Base-by-base conservation (phyloP, 495 filamentous ascomycete genomes). In the Xylaria telfairii region DNA sequence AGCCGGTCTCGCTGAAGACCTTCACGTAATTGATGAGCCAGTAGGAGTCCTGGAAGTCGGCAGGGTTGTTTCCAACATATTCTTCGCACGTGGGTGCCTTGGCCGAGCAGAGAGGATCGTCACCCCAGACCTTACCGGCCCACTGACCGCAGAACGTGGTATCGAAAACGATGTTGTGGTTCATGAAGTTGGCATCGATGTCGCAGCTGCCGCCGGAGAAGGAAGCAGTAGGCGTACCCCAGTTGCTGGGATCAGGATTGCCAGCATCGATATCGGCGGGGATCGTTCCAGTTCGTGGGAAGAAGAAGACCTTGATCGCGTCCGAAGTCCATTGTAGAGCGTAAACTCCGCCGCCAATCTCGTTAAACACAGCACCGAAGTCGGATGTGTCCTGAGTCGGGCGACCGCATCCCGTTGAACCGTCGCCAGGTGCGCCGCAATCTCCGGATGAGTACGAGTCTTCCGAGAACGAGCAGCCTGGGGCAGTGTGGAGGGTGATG, bases 111-210 rank as follows among this genome's bases (percentile, higher is more conserved):
- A 77, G 75, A 13, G 70, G 30, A 68, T 84, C 81, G 13, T 34
- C 17, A 15, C 41, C 63, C 83, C 86, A 90, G 32, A 88, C 87
- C 57, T 86, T 83, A 42, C 93, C 95, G 21, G 94, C 94, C 92
- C 93, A 97, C 71, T 93, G 90, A 46, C 95, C 95, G 79, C 95
- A 98, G 81, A 97, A 94, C 1, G 90, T 92, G 0, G 89, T 92
- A 80, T 98, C 88, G 76, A 97, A 90, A 67, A 96, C 85, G 62
- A 97, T 91, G 15, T 87, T 86, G 79, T 96, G 90, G 54, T 90
- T 76, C 70, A 82, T 84, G 84, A 97, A 97, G 62, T 89, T 83
- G 3, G 77, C 75, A 65, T 86, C 79, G 67, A 97, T 89, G 71
- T 92, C 78, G 79, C 95, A 97, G 57, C 74, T 75, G 6, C 46